These are phyloP conservation scores for Rhodocollybia butyracea DNA, from an alignment of 768 basidiomycete genomes.

Conservation along the genomic window DNA sequence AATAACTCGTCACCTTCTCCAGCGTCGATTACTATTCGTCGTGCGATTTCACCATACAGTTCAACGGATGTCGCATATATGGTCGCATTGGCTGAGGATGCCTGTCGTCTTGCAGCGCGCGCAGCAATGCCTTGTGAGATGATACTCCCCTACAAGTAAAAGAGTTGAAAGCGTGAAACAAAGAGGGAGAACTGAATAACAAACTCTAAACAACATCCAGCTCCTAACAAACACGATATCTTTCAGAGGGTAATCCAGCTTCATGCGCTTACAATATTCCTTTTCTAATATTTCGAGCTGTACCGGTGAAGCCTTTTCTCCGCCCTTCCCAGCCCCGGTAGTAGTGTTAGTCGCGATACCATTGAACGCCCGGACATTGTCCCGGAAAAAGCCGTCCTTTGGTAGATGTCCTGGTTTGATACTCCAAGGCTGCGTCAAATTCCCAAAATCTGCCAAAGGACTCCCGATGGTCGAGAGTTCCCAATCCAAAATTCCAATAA, in stretches of 20 bases:
- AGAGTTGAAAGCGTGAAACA: background rate
- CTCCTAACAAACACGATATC: constrained; percentile 81
- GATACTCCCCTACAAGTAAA: constrained; percentile 54
- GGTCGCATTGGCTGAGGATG: constrained; percentile 78
- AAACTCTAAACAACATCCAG: constrained; percentile 82
- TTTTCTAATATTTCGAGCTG: constrained; percentile 70
- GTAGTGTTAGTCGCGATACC: constrained; percentile 31
- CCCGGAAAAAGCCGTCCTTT: constrained; percentile 10
- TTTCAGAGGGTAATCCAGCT: constrained; percentile 67
- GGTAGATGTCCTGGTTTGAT: constrained; percentile 44
- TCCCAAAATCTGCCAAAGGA: constrained; percentile 89
- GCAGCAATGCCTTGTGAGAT: constrained; percentile 92
- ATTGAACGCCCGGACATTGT: constrained; percentile 53
- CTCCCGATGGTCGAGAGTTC: constrained; percentile 94
- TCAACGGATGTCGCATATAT: constrained; percentile 23
- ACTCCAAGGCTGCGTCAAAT: constrained; percentile 84
- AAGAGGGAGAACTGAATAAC: constrained; percentile 17
- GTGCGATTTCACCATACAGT: background rate
- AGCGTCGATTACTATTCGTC: background rate
- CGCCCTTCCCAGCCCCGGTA: background rate
- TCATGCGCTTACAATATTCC: constrained; percentile 71
- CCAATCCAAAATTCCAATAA: constrained; percentile 97
- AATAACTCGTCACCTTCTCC: background rate
- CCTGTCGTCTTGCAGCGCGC: constrained; percentile 79
- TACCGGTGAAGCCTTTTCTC: constrained; percentile 49